Conservation (phyloP, 1,139 yeast species). For the Debaryomycetaceae sp. region DNA sequence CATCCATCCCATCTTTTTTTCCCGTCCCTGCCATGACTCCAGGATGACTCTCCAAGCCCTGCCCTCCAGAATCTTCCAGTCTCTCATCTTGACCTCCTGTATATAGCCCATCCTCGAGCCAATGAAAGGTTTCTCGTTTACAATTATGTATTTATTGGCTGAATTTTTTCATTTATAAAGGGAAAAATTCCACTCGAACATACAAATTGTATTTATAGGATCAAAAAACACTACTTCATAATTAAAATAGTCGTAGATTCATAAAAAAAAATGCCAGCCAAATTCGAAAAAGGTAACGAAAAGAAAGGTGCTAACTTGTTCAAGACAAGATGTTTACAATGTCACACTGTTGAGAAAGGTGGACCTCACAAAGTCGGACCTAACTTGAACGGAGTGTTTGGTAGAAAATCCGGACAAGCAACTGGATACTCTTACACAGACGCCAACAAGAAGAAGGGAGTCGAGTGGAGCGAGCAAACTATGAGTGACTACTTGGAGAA, state of each 20-base stretch:
- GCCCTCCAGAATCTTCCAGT: no score
- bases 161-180: constrained; percentile 2
- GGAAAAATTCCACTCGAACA: constrained; percentile 4
- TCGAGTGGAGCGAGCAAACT: constrained; percentile 80
- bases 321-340: constrained; percentile 98
- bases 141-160: constrained; percentile 8
- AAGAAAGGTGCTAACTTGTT: constrained; percentile 98
- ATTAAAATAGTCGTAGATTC: no score
- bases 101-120: constrained; percentile 4
- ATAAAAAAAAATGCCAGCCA: constrained; percentile 66
- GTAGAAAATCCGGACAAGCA: constrained; percentile 90
- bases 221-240: no score
- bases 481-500: constrained; percentile 95
- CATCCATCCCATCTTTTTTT: no score
- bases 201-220: no score
- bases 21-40: no score
- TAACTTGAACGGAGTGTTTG: constrained; percentile 91
- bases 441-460: constrained; percentile 97
- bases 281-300: constrained; percentile 73
- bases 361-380: constrained; percentile 99
- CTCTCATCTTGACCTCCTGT: constrained; percentile 3
- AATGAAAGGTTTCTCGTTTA: constrained; percentile 6
- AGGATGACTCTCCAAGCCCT: no score
- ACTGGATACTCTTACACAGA: constrained; percentile 95
- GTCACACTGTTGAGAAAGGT: constrained; percentile 95